Evolutionary conservation across 1,284 basidiomycete genomes (phyloP), one percentile per base, ranked within the genome.

Genomic region (Cutaneotrichosporon mucoides): DNA sequence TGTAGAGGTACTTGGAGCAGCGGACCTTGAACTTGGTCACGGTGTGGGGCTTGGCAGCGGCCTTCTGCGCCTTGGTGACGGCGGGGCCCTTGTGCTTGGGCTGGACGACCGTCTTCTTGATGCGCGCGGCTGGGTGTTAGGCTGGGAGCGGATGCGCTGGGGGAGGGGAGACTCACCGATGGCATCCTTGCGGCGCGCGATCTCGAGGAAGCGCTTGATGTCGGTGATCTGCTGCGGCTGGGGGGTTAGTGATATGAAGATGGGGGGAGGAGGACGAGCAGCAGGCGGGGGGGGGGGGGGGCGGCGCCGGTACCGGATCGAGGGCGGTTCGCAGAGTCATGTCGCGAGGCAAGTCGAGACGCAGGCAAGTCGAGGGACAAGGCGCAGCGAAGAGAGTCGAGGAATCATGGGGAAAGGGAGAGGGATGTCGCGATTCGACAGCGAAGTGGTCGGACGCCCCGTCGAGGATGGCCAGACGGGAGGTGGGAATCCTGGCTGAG

Each of bases 21-120:
- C 95, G 87, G 78, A 99, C 87, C 86, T 99, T 99, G 88, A 99
- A 98, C 84, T 99, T 98, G 79, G 90, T 95, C 81, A 88, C 85
- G 66, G 84, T 84, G 82, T 91, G 76, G 84, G 87, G 62, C 84
- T 85, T 62, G 84, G 79, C 59, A 82, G 82, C 79, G 54, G 71
- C 73, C 68, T 73, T 76, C 70, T 77, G 77, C 63, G 66, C 68
- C 69, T 76, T 77, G 63, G 65, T 66, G 61, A 73, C 63, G 42
- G 57, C 51, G 38, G 52, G 40, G 63, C 63, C 55, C 63, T 64
- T 64, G 44, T 46, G 53, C 53, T 66, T 59, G 50, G 66, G 61
- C 60, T 67, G 67, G 87, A 83, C 63, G 56, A 85, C 83, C 64
- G 88, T 89, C 84, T 92, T 94, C 84, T 97, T 97, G 85, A 97